A percentile compares a stretch with the other conserved stretches of the same genome.
Evolutionary conservation across 495 filamentous ascomycete genomes (phyloP).

Genomic region (Daldinia loculata): DNA sequence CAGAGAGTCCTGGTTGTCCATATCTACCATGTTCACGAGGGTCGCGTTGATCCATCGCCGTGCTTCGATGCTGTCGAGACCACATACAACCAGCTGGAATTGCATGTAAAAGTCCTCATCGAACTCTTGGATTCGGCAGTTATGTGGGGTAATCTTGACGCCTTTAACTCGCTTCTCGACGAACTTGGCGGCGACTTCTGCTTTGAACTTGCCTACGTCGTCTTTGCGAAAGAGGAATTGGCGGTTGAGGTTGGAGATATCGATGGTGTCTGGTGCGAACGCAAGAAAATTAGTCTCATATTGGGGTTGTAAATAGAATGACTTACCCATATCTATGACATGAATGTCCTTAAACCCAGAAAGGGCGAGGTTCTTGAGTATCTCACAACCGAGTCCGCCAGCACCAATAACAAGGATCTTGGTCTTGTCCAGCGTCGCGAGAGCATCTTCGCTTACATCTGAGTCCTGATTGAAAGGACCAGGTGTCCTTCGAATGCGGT

Average conservation of each 20-base stretch:
- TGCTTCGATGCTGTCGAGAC: constrained; percentile 97
- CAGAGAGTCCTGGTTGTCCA: constrained; percentile 76
- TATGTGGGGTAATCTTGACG: constrained; percentile 91
- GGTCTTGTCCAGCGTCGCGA: constrained; percentile 66
- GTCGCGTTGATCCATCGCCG: constrained; percentile 98
- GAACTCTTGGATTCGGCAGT: constrained; percentile 95
- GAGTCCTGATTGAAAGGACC: constrained; percentile 79
- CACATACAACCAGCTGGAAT: constrained; percentile 92
- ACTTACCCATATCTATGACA: constrained; percentile 92
- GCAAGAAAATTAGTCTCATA: constrained; percentile 16
- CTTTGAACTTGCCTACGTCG: constrained; percentile 94
- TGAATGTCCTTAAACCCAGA: constrained; percentile 97
- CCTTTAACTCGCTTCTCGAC: constrained; percentile 88
- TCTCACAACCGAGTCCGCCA: constrained; percentile 95
- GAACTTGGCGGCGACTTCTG: constrained; percentile 89
- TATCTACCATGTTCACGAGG: constrained; percentile 82
- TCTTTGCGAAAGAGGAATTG: constrained; percentile 95
- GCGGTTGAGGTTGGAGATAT: constrained; percentile 97
- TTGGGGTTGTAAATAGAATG: background rate
- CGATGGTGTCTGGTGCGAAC: constrained; percentile 78
- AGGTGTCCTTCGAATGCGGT: constrained; percentile 74
- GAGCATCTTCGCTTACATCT: constrained; percentile 70
- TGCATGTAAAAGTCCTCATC: constrained; percentile 98
- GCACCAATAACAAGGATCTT: constrained; percentile 87
- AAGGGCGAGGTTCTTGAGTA: constrained; percentile 93